These are phyloP conservation scores for Diospyros lotus DNA, from an alignment of 148 eudicot species.

Conservation along the genomic window DNA sequence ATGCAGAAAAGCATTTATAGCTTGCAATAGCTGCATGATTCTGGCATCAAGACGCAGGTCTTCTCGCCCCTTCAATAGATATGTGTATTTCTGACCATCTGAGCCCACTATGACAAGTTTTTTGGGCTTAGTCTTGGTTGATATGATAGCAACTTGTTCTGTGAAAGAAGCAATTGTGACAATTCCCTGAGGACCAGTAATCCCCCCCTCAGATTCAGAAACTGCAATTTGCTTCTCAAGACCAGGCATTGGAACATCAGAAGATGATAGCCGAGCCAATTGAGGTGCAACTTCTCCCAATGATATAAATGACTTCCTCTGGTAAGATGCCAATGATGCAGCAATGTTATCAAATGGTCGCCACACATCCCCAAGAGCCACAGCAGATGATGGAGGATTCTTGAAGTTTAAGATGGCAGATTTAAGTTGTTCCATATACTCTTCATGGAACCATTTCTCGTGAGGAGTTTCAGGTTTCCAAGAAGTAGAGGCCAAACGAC, in stretches of 20 bases:
- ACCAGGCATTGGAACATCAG: slow-evolving; percentile 99
- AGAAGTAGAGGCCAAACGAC: slow-evolving; percentile 82
- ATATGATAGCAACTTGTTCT: slow-evolving; percentile 65
- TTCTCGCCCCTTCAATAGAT: slow-evolving; percentile 96
- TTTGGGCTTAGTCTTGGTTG: slow-evolving; percentile 97
- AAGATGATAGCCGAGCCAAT: slow-evolving; percentile 71
- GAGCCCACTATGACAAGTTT: slow-evolving; percentile 87
- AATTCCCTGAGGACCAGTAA: slow-evolving; percentile 51
- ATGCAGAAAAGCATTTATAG: slow-evolving; percentile 72
- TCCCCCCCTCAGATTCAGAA: slow-evolving; percentile 54
- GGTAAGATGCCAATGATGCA: slow-evolving; percentile 83
- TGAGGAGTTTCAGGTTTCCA: slow-evolving; percentile 90
- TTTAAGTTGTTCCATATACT: slow-evolving; percentile 64
- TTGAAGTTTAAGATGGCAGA: slow-evolving; percentile 70
- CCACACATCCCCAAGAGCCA: slow-evolving; percentile 89
- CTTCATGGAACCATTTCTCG: slow-evolving; percentile 90
- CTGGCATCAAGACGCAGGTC: slow-evolving; percentile 99
- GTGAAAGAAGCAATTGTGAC: slow-evolving; percentile 87
- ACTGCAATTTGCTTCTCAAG: slow-evolving; percentile 73
- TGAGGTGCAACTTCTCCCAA: slow-evolving; percentile 89
- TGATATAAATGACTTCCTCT: slow-evolving; percentile 76
- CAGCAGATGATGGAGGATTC: slow-evolving; percentile 70
- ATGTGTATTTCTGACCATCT: slow-evolving; percentile 87
- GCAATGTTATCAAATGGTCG: slow-evolving; percentile 86
- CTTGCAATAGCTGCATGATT: slow-evolving; percentile 96